phyloP scores from a whole-genome alignment of 163 green algal species.

The Scenedesmus sp. region DNA sequence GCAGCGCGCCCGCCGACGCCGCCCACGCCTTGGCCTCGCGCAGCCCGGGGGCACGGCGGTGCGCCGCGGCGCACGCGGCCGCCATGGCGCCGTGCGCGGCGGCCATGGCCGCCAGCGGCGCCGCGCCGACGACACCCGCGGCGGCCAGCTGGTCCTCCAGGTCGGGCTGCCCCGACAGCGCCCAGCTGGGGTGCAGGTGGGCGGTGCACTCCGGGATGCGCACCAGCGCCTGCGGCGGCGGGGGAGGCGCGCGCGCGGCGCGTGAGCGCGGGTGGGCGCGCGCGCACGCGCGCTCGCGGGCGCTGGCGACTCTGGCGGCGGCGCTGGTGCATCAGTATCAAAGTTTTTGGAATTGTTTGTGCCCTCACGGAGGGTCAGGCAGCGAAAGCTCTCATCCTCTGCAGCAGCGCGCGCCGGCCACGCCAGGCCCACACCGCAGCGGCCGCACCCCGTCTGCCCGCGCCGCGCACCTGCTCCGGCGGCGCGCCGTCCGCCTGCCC shows the following conservation, averaged over 20 bases:
- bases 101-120: constrained; percentile 26
- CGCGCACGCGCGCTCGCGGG: too few species aligned
- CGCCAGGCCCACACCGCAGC: neutral
- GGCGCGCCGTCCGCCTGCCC: neutral
- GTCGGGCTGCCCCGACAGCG: constrained; percentile 24
- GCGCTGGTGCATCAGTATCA: constrained; percentile 47
- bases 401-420: neutral
- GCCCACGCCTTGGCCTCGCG: constrained; percentile 73
- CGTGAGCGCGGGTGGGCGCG: too few species aligned
- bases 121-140: neutral
- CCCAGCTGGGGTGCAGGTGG: constrained; percentile 42
- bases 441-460: neutral
- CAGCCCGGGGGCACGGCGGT: constrained; percentile 57
- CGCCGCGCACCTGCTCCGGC: constrained; percentile 1
- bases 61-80: constrained; percentile 24
- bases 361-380: constrained; percentile 31
- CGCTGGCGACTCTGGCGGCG: too few species aligned
- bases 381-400: constrained; percentile 33
- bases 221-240: too few species aligned
- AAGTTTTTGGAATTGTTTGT: constrained; percentile 49
- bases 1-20: constrained; percentile 61
- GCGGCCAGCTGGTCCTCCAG: constrained; percentile 12
- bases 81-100: constrained; percentile 23
- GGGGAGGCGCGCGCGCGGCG: too few species aligned
- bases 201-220: too few species aligned